phyloP scores from a whole-genome alignment of 768 basidiomycete genomes.

The Butyriboletus loyo region DNA sequence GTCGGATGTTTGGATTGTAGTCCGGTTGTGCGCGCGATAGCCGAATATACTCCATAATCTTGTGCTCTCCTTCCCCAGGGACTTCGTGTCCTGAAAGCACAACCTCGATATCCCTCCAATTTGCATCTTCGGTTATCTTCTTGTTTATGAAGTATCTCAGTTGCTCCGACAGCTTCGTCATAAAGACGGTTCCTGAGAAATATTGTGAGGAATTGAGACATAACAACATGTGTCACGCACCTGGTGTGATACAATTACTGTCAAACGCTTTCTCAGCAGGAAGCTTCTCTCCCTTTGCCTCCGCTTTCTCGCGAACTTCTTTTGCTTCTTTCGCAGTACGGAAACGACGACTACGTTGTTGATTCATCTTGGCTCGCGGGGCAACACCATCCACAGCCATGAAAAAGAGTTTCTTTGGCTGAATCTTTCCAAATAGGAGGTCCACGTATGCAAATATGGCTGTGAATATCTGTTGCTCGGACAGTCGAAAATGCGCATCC shows the following conservation, averaged over 20 bases:
- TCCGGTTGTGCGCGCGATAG: slow-evolving; percentile 90
- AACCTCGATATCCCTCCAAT: slow-evolving; percentile 90
- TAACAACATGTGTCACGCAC: slow-evolving; percentile 41
- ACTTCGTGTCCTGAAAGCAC: slow-evolving; percentile 97
- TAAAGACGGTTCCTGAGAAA: slow-evolving; percentile 82
- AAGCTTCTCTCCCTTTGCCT: slow-evolving; percentile 83
- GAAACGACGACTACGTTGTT: slow-evolving; percentile 92
- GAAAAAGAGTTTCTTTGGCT: slow-evolving; percentile 96
- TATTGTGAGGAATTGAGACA: not conserved
- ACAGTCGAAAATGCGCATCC: slow-evolving; percentile 91
- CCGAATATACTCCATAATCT: slow-evolving; percentile 99
- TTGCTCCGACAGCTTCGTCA: slow-evolving; percentile 89
- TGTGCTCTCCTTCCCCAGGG: slow-evolving; percentile 99
- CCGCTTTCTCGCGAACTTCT: slow-evolving; percentile 84
- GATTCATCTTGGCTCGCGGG: slow-evolving; percentile 98
- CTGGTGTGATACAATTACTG: slow-evolving; percentile 98
- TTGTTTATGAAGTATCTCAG: slow-evolving; percentile 96
- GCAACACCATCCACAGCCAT: slow-evolving; percentile 99
- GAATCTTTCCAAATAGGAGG: slow-evolving; percentile 94
- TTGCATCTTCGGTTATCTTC: slow-evolving; percentile 95
- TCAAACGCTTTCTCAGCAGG: slow-evolving; percentile 96
- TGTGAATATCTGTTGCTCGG: slow-evolving; percentile 97
- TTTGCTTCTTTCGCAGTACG: slow-evolving; percentile 90
- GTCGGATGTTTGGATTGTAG: slow-evolving; percentile 94
- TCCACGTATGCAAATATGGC: slow-evolving; percentile 97